Evolutionary conservation across 2,329 filamentous ascomycete species (phyloP), one percentile per base, ranked within the genome.

Genomic region (Dothidotthia symphoricarpi): DNA sequence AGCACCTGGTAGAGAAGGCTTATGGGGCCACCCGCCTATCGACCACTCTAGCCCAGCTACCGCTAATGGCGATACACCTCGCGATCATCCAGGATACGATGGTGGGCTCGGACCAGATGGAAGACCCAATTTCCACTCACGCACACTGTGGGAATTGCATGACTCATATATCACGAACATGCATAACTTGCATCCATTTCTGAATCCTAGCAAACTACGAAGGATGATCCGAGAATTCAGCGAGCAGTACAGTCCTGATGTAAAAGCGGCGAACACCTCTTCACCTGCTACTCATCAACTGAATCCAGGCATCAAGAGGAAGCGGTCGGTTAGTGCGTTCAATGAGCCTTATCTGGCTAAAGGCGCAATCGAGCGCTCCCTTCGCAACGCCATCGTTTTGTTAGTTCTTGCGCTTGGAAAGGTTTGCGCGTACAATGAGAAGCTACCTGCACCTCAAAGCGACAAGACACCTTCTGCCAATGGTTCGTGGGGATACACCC

Each of bases 341-440:
- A 47, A 49, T 11, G 62, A 63, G 24, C 43, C 49, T 6, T 54
- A 51, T 26, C 57, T 53, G 8, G 34, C 47, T n/a, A 49, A 43
- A 28, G 51, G 48, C 5, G 49, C 48, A 24, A 54, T 58, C 36
- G 53, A 64, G 36, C 49, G 53, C 45, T 68, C 43, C 44, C 45
- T 72, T 61, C 45, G 62, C 55, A 95, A 87, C 51, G 89, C 89
- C 0, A 75, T 97, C 26, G 80, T 96, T 1, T 75, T 96, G 2
- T 74, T 91, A 3, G 81, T 95, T 1, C 74, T 97, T 36, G 91
- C 91, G 0, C 71, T 98, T 5, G 93, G 93, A 13, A 89, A 88
- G 57, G 85, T 97, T 10, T 91, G 87, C 54, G 66, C 74, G 42
- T 69, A 75, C 42, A 69, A 70, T 29, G 60, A 69, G 3, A 69